These are phyloP conservation scores for Aspergillus carbonarius DNA, from an alignment of 2,329 filamentous ascomycete species.

Conservation along the genomic window DNA sequence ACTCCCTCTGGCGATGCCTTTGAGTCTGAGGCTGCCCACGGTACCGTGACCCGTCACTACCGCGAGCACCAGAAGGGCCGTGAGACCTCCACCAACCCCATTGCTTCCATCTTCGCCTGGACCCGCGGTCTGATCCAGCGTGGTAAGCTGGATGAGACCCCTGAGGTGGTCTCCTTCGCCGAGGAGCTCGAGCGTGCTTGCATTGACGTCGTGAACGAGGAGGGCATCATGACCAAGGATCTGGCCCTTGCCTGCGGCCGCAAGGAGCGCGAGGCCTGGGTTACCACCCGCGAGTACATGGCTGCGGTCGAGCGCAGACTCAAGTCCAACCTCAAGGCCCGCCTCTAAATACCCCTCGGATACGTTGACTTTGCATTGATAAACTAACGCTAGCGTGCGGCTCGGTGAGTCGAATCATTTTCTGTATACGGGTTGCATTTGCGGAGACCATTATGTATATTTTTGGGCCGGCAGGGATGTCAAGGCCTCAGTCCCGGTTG, in stretches of 20 bases:
- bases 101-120: constrained; percentile 99
- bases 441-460: constrained; percentile 12
- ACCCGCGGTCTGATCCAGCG: constrained; percentile 91
- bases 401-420: constrained; percentile 9
- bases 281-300: constrained; percentile 89
- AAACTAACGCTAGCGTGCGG: constrained; percentile 17
- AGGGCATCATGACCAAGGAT: constrained; percentile 99
- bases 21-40: constrained; percentile 96
- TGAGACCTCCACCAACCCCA: constrained; percentile 97
- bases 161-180: constrained; percentile 86
- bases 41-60: constrained; percentile 97
- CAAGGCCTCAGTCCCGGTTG: not conserved
- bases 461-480: constrained; percentile 2
- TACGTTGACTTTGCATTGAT: constrained; percentile 13
- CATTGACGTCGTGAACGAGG: constrained; percentile 87
- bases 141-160: constrained; percentile 88
- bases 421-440: constrained; percentile 9
- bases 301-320: constrained; percentile 87
- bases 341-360: constrained; percentile 28
- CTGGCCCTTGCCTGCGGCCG: constrained; percentile 92
- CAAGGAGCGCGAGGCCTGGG: constrained; percentile 78
- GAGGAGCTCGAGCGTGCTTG: constrained; percentile 91
- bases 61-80: constrained; percentile 98
- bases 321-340: constrained; percentile 64
- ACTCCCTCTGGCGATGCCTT: constrained; percentile 96